A percentile compares a stretch with the other conserved stretches of the same genome.
Conservation (phyloP, 2,329 filamentous ascomycete genomes). For the Didymella segeticola region DNA sequence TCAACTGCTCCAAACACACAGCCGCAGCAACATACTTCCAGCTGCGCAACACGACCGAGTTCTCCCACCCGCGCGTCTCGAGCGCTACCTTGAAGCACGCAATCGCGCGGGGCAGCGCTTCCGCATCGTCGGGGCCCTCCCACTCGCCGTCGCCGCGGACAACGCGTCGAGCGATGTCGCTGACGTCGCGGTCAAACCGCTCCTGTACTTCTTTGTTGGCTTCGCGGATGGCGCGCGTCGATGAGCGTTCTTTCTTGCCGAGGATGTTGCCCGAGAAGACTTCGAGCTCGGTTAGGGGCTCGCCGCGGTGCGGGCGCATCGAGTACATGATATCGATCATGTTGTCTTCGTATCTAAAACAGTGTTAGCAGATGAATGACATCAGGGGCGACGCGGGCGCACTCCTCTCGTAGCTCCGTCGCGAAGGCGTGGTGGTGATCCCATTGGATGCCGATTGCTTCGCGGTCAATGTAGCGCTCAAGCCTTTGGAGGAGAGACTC, state of each 20-base stretch:
- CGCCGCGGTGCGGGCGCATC: constrained; percentile 33
- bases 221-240: constrained; percentile 39
- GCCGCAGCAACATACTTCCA: constrained; percentile 62
- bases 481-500: constrained; percentile 43
- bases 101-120: constrained; percentile 57
- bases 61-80: constrained; percentile 42
- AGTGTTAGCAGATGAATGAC: neutral
- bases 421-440: constrained; percentile 49
- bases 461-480: constrained; percentile 49
- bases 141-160: constrained; percentile 45
- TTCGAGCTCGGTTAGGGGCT: constrained; percentile 43
- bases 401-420: constrained; percentile 51
- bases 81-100: constrained; percentile 57
- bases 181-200: constrained; percentile 52
- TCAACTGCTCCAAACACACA: constrained; percentile 59
- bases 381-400: neutral
- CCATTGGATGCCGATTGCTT: constrained; percentile 51
- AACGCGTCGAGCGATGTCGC: constrained; percentile 54
- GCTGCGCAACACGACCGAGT: constrained; percentile 50
- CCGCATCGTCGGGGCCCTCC: constrained; percentile 36
- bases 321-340: constrained; percentile 57
- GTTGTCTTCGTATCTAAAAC: constrained; percentile 60
- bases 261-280: constrained; percentile 66
- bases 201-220: constrained; percentile 47
- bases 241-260: constrained; percentile 54